phyloP scores from a whole-genome alignment of 148 eudicot species.

The Nepenthes gracilis region DNA sequence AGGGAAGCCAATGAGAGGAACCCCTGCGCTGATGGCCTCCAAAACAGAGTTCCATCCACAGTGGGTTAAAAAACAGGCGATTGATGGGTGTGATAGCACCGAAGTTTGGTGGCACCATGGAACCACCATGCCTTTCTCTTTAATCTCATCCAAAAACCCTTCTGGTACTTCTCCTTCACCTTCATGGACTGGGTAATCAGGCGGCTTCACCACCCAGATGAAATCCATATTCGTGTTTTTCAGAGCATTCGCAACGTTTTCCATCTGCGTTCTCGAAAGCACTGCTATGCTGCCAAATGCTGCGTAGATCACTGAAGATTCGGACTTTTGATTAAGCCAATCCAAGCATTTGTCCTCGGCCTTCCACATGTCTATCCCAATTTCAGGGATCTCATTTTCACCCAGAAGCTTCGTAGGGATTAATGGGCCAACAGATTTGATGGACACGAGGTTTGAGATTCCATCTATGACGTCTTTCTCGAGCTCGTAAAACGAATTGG shows the following conservation, averaged over 20 bases:
- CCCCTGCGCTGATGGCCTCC: conserved; percentile 16
- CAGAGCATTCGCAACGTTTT: conserved; percentile 15
- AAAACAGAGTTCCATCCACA: conserved; percentile 30
- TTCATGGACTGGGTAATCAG: conserved; percentile 3
- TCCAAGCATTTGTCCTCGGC: conserved; percentile 23
- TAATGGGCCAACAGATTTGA: conserved; percentile 32
- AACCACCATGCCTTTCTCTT: conserved; percentile 23
- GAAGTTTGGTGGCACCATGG: conserved; percentile 22
- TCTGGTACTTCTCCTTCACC: conserved; percentile 1
- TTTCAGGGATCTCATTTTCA: neutral
- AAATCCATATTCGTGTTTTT: conserved; percentile 15
- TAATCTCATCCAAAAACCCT: conserved; percentile 14
- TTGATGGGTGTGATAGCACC: conserved; percentile 21
- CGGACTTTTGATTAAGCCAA: conserved; percentile 19
- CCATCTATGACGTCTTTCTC: conserved; percentile 18
- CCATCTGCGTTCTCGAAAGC: conserved; percentile 15
- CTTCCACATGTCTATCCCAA: conserved; percentile 22
- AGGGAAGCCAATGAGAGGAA: conserved; percentile 15
- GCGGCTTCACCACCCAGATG: conserved; percentile 29
- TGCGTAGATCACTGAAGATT: conserved; percentile 24
- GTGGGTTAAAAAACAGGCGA: conserved; percentile 29
- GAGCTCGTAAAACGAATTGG: conserved; percentile 32
- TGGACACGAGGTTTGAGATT: conserved; percentile 2
- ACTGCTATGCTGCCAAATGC: conserved; percentile 30
- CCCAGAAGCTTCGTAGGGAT: conserved; percentile 18